Conservation (phyloP, 1,284 basidiomycete genomes). For the Athelia sp. region DNA sequence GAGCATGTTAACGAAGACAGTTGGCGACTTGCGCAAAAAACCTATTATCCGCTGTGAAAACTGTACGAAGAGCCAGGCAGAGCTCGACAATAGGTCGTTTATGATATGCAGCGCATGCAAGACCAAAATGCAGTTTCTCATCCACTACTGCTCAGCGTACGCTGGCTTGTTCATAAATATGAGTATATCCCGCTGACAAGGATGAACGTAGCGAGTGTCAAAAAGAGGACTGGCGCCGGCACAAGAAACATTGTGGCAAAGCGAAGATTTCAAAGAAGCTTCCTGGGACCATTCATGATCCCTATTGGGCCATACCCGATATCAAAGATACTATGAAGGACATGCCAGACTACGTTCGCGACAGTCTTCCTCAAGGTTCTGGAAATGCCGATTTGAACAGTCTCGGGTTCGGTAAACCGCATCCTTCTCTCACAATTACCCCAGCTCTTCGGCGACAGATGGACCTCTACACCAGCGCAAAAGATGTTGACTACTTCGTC, state of each 20-base stretch:
- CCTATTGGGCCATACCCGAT: slow-evolving; percentile 2
- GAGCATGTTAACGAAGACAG: neutral
- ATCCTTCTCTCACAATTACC: neutral
- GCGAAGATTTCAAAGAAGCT: slow-evolving; percentile 7
- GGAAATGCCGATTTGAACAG: neutral
- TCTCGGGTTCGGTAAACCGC: slow-evolving; percentile 3
- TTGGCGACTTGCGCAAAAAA: slow-evolving; percentile 1
- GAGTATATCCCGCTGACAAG: too few species aligned
- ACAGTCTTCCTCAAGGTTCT: neutral
- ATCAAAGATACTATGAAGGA: neutral
- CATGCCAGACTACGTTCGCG: neutral
- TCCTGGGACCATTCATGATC: slow-evolving; percentile 7
- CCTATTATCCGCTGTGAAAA: slow-evolving; percentile 7
- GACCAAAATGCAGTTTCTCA: slow-evolving; percentile 2
- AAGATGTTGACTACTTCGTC: slow-evolving; percentile 7
- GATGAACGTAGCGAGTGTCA: neutral
- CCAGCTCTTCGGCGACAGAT: slow-evolving; percentile 4
- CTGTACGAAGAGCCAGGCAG: slow-evolving; percentile 5
- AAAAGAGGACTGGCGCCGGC: slow-evolving; percentile 6
- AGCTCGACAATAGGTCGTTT: slow-evolving; percentile 5
- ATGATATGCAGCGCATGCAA: slow-evolving; percentile 11
- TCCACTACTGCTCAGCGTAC: slow-evolving; percentile 8
- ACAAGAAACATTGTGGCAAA: slow-evolving; percentile 9
- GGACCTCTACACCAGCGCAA: slow-evolving; percentile 5
- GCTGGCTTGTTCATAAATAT: neutral